Conservation (phyloP, 2,329 filamentous ascomycete species). For the Neopestalotiopsis rosae region DNA sequence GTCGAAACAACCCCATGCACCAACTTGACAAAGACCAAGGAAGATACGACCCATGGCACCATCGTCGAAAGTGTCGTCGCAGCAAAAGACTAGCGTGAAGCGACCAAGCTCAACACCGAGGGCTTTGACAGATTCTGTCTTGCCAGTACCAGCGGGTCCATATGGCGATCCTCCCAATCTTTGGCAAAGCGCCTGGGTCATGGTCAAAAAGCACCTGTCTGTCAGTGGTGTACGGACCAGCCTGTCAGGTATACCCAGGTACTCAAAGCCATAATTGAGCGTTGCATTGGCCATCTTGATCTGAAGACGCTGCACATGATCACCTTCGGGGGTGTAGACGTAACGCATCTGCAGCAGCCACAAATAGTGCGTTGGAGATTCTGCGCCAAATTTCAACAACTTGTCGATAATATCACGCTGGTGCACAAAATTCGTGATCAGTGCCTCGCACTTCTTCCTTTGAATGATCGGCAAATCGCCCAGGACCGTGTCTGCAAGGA, state of each 20-base stretch:
- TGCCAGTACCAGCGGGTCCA: conserved; percentile 95
- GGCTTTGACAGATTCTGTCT: conserved; percentile 98
- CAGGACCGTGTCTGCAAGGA: conserved; percentile 87
- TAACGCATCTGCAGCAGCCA: conserved; percentile 99
- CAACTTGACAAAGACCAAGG: conserved; percentile 97
- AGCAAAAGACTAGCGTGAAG: conserved; percentile 99
- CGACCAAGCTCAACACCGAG: conserved; percentile 94
- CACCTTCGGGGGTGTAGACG: conserved; percentile 82
- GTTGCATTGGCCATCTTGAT: conserved; percentile 97
- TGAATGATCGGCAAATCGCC: conserved; percentile 86
- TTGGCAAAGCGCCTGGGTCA: conserved; percentile 95
- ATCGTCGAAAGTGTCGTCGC: conserved; percentile 99
- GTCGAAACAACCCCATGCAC: conserved; percentile 99
- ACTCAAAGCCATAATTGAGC: conserved; percentile 97
- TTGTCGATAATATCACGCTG: conserved; percentile 93
- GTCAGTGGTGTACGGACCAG: conserved; percentile 96
- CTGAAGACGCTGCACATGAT: conserved; percentile 79
- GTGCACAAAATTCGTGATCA: conserved; percentile 98
- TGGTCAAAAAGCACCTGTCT: conserved; percentile 96
- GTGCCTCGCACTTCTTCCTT: conserved; percentile 95
- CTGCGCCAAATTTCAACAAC: conserved; percentile 77
- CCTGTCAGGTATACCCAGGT: conserved; percentile 93
- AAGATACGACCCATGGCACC: conserved; percentile 99
- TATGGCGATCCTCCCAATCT: conserved; percentile 96
- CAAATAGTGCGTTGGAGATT: conserved; percentile 78